A percentile compares a stretch with the other conserved stretches of the same genome.
These are phyloP conservation scores for Leptographium wingfieldii DNA, from an alignment of 2,329 filamentous ascomycete species.

Conservation along the genomic window DNA sequence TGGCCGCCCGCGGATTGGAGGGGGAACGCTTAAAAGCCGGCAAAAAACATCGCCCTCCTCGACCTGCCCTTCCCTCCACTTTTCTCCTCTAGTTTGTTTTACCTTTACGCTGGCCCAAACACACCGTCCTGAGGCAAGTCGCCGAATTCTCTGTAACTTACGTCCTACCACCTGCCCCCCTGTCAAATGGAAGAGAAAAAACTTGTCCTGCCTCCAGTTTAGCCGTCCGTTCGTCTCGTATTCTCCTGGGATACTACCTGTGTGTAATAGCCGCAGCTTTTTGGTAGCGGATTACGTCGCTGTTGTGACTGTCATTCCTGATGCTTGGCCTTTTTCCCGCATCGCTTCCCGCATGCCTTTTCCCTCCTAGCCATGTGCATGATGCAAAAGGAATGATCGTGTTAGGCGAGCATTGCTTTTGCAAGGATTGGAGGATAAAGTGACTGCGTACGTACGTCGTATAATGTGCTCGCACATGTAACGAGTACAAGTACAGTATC, in stretches of 20 bases:
- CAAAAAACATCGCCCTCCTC: neutral
- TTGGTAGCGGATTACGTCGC: neutral
- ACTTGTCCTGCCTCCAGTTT: too few species aligned
- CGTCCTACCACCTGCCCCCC: too few species aligned
- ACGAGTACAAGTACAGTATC: neutral
- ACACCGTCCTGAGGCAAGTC: neutral
- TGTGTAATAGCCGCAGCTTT: neutral
- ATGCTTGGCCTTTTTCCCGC: neutral
- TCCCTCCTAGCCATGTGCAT: neutral
- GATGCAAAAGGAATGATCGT: too few species aligned
- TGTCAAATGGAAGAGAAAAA: too few species aligned
- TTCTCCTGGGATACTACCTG: neutral
- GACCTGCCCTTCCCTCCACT: conserved; percentile 1
- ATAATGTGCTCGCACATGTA: too few species aligned
- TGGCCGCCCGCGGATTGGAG: conserved; percentile 1
- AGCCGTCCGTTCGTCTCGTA: neutral
- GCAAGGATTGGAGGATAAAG: too few species aligned
- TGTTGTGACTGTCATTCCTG: neutral
- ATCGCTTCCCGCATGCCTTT: neutral
- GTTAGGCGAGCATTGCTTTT: too few species aligned
- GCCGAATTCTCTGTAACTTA: too few species aligned
- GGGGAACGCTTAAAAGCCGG: neutral
- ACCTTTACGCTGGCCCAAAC: conserved; percentile 8
- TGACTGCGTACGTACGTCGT: too few species aligned
- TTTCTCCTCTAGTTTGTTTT: conserved; percentile 11